A percentile compares a stretch with the other conserved stretches of the same genome.
Conservation (phyloP, 1,139 yeast species). For the Diutina siamensis region DNA sequence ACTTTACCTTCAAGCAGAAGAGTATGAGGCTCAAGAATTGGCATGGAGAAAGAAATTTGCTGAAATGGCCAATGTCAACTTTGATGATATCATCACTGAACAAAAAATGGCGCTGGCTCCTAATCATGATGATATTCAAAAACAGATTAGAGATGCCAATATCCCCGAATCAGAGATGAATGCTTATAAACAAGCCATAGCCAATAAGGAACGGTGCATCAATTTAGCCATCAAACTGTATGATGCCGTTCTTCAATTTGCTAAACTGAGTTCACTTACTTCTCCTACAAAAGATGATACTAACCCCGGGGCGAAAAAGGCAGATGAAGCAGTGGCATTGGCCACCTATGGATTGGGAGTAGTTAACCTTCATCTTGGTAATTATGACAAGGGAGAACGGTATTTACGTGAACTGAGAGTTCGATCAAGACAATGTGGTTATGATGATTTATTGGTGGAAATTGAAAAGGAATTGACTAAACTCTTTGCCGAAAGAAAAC, state of each 20-base stretch:
- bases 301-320: slow-evolving; percentile 12
- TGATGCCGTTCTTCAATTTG: slow-evolving; percentile 43
- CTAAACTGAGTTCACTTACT: slow-evolving; percentile 22
- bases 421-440: slow-evolving; percentile 58
- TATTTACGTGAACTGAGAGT: slow-evolving; percentile 59
- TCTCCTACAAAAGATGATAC: slow-evolving; percentile 17
- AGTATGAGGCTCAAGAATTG: slow-evolving; percentile 41
- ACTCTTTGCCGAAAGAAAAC: slow-evolving; percentile 17
- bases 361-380: slow-evolving; percentile 46
- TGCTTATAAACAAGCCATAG: slow-evolving; percentile 9
- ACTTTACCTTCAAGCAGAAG: slow-evolving; percentile 60
- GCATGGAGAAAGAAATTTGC: slow-evolving; percentile 18
- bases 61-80: slow-evolving; percentile 16
- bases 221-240: slow-evolving; percentile 34
- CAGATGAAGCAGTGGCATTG: slow-evolving; percentile 55
- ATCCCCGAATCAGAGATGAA: slow-evolving; percentile 11
- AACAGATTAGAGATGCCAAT: slow-evolving; percentile 11
- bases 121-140: slow-evolving; percentile 9
- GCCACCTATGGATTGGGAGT: slow-evolving; percentile 85
- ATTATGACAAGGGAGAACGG: slow-evolving; percentile 47
- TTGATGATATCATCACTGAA: slow-evolving; percentile 13
- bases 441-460: slow-evolving; percentile 48
- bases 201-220: slow-evolving; percentile 29
- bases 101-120: not conserved
- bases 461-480: slow-evolving; percentile 56